Evolutionary conservation across 1,284 basidiomycete species (phyloP).

Genomic region (Rhizoctonia solani): DNA sequence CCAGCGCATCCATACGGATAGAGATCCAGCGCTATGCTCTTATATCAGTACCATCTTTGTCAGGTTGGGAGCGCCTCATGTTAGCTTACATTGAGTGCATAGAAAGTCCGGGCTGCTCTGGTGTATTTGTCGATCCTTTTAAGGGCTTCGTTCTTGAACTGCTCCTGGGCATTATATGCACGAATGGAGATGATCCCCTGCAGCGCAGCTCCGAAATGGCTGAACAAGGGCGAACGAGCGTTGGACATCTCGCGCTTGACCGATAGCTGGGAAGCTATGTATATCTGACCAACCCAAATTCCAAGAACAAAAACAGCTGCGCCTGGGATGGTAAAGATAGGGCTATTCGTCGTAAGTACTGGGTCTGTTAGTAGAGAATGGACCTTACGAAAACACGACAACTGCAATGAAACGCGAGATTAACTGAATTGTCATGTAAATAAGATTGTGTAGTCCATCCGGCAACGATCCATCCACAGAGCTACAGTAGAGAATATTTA

Average conservation of each 20-base stretch:
- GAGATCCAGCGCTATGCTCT: conserved; percentile 29
- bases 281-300: conserved; percentile 52
- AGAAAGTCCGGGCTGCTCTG: conserved; percentile 38
- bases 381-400: conserved; percentile 44
- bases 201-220: conserved; percentile 39
- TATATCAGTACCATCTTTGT: background rate
- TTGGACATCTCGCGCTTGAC: conserved; percentile 65
- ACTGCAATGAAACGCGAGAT: conserved; percentile 49
- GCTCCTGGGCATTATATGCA: conserved; percentile 39
- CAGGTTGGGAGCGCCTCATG: background rate
- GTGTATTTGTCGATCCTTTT: conserved; percentile 41
- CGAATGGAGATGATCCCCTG: conserved; percentile 45
- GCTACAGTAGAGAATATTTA: conserved; percentile 19
- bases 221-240: no score
- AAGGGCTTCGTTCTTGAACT: conserved; percentile 38
- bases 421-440: conserved; percentile 46
- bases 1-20: conserved; percentile 36
- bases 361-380: conserved; percentile 37
- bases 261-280: conserved; percentile 71
- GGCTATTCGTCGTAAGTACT: background rate
- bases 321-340: conserved; percentile 50
- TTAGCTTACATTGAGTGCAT: conserved; percentile 36
- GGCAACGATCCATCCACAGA: conserved; percentile 36
- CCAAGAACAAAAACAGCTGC: conserved; percentile 52
- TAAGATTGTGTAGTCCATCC: conserved; percentile 42